These are phyloP conservation scores for Penicillium subrubescens DNA, from an alignment of 495 filamentous ascomycete species.

Conservation along the genomic window DNA sequence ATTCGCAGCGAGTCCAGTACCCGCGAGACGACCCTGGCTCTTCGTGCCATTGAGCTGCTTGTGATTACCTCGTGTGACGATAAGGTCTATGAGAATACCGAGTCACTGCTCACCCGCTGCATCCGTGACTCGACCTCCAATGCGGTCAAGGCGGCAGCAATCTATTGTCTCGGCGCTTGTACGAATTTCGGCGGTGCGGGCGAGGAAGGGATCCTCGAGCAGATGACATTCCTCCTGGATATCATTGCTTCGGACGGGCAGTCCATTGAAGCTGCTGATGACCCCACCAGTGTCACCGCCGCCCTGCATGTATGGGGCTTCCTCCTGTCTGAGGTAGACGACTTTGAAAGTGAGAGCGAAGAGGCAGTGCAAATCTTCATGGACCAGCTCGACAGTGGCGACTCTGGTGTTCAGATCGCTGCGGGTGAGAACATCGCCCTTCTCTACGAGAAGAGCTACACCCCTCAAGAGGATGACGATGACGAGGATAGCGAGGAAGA, in stretches of 20 bases:
- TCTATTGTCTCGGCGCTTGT: conserved; percentile 72
- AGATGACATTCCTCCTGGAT: conserved; percentile 83
- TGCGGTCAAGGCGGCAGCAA: conserved; percentile 68
- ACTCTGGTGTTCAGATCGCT: conserved; percentile 76
- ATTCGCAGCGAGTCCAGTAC: conserved; percentile 70
- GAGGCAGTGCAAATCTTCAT: conserved; percentile 81
- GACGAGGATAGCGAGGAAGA: conserved; percentile 58
- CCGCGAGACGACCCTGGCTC: conserved; percentile 70
- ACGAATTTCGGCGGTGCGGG: conserved; percentile 81
- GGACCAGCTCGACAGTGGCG: conserved; percentile 82
- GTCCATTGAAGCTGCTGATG: conserved; percentile 72
- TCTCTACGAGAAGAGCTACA: conserved; percentile 81
- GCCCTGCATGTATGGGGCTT: conserved; percentile 89
- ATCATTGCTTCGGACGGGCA: conserved; percentile 85
- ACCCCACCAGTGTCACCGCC: conserved; percentile 73
- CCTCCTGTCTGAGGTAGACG: conserved; percentile 79
- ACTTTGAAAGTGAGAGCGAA: conserved; percentile 73
- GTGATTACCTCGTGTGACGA: conserved; percentile 73
- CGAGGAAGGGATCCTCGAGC: conserved; percentile 66
- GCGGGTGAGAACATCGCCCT: conserved; percentile 91
- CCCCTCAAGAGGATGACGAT: conserved; percentile 61
- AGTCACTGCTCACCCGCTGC: conserved; percentile 63
- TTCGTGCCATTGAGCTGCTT: conserved; percentile 76
- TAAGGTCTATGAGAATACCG: conserved; percentile 65
- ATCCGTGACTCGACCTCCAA: conserved; percentile 70